phyloP scores from a whole-genome alignment of 495 filamentous ascomycete species.

The Penicillium ochrochloron region DNA sequence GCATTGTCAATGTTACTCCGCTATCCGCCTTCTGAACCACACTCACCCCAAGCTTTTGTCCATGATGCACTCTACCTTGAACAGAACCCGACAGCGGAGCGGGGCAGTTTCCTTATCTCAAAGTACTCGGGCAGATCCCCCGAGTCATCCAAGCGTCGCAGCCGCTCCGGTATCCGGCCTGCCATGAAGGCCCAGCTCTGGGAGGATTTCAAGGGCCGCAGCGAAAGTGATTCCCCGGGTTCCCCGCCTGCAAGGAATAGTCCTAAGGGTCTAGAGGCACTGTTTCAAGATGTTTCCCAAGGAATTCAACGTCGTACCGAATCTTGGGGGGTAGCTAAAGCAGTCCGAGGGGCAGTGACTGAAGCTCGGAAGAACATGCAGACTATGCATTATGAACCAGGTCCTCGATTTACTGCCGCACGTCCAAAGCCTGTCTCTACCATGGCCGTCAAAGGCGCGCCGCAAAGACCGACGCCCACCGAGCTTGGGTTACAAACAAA shows the following conservation, averaged over 20 bases:
- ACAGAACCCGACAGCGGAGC: constrained; percentile 71
- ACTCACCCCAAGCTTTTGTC: constrained; percentile 76
- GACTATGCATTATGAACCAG: constrained; percentile 57
- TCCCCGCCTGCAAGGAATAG: constrained; percentile 61
- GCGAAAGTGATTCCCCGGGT: constrained; percentile 38
- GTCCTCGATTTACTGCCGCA: constrained; percentile 18
- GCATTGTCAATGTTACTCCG: constrained; percentile 80
- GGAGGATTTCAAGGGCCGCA: constrained; percentile 39
- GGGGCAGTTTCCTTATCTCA: constrained; percentile 73
- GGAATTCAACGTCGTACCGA: constrained; percentile 82
- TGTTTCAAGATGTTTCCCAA: constrained; percentile 86
- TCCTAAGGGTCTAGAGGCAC: constrained; percentile 68
- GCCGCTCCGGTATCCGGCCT: constrained; percentile 35
- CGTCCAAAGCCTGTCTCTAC: constrained; percentile 14
- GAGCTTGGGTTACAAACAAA: constrained; percentile 36
- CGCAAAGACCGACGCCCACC: constrained; percentile 19
- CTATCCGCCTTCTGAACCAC: constrained; percentile 67
- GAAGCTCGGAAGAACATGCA: constrained; percentile 79
- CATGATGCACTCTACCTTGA: constrained; percentile 86
- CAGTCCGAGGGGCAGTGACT: constrained; percentile 84
- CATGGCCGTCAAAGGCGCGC: neutral
- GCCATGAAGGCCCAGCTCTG: constrained; percentile 39
- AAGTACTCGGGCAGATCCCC: constrained; percentile 81
- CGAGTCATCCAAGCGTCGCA: constrained; percentile 37
- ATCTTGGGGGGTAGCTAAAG: constrained; percentile 85